Conservation (phyloP, 2,329 filamentous ascomycete genomes). For the Acrodontium crateriforme region DNA sequence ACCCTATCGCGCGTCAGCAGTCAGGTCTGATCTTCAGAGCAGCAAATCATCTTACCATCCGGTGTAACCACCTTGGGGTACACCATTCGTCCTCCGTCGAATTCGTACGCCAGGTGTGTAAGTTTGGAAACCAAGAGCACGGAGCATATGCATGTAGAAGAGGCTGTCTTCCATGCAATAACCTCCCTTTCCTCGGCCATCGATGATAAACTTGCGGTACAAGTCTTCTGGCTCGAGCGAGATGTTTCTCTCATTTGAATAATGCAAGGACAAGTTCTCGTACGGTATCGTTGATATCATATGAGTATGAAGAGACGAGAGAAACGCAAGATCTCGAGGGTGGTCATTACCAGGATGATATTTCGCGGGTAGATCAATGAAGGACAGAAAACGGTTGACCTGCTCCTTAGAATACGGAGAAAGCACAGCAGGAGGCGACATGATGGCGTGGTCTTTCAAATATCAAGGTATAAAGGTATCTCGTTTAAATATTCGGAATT, state of each 20-base stretch:
- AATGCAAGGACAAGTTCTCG: constrained; percentile 43
- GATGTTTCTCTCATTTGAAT: constrained; percentile 32
- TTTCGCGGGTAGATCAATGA: too few species aligned
- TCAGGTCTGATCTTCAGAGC: background rate
- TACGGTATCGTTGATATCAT: constrained; percentile 36
- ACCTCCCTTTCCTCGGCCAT: constrained; percentile 35
- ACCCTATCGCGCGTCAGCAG: constrained; percentile 9
- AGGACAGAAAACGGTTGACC: too few species aligned
- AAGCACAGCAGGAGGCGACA: too few species aligned
- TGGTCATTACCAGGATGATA: constrained; percentile 1
- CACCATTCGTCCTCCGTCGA: constrained; percentile 8
- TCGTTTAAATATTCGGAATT: too few species aligned
- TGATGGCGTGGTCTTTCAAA: too few species aligned
- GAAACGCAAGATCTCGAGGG: background rate
- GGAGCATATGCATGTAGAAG: constrained; percentile 37
- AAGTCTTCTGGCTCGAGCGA: constrained; percentile 35
- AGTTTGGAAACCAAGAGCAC: constrained; percentile 34
- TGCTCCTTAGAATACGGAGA: too few species aligned
- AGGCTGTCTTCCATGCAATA: constrained; percentile 48
- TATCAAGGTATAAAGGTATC: too few species aligned
- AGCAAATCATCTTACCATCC: constrained; percentile 9
- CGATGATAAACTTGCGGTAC: constrained; percentile 35
- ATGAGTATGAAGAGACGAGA: constrained; percentile 5
- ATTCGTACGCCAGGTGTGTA: constrained; percentile 25
- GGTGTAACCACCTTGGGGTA: constrained; percentile 10